phyloP scores from a whole-genome alignment of 2,329 filamentous ascomycete genomes.

The Aaosphaeria pasadenensis region DNA sequence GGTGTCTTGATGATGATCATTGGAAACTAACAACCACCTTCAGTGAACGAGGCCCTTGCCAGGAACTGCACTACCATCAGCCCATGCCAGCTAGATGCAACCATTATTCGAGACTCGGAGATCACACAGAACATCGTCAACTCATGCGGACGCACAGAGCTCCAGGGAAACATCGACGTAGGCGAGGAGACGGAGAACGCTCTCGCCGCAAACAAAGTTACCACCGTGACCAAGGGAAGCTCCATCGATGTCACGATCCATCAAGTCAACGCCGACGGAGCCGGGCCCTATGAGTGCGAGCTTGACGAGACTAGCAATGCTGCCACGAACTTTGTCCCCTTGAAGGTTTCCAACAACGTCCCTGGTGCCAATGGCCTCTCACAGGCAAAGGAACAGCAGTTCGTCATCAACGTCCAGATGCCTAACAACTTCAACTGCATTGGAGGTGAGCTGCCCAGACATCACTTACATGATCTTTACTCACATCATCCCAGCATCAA shows the following conservation, averaged over 20 bases:
- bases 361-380: constrained; percentile 58
- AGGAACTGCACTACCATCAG: constrained; percentile 37
- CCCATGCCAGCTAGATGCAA: constrained; percentile 37
- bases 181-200: constrained; percentile 38
- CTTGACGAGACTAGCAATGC: constrained; percentile 56
- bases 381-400: constrained; percentile 54
- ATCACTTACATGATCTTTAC: not conserved
- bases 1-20: not conserved
- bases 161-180: constrained; percentile 37
- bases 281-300: constrained; percentile 63
- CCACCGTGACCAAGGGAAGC: constrained; percentile 22
- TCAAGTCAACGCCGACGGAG: constrained; percentile 64
- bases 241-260: constrained; percentile 40
- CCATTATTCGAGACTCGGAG: constrained; percentile 35
- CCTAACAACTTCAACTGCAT: constrained; percentile 54
- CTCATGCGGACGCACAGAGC: constrained; percentile 34
- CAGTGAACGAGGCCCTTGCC: constrained; percentile 31
- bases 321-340: constrained; percentile 45
- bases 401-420: constrained; percentile 58
- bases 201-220: constrained; percentile 27
- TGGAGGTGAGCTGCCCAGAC: constrained; percentile 37
- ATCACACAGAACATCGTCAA: constrained; percentile 39
- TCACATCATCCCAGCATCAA: constrained; percentile 34
- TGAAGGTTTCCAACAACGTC: constrained; percentile 58
- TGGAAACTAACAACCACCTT: not conserved